Evolutionary conservation across 2,329 filamentous ascomycete species (phyloP).

Genomic region (Sporothrix pseudoabietina): DNA sequence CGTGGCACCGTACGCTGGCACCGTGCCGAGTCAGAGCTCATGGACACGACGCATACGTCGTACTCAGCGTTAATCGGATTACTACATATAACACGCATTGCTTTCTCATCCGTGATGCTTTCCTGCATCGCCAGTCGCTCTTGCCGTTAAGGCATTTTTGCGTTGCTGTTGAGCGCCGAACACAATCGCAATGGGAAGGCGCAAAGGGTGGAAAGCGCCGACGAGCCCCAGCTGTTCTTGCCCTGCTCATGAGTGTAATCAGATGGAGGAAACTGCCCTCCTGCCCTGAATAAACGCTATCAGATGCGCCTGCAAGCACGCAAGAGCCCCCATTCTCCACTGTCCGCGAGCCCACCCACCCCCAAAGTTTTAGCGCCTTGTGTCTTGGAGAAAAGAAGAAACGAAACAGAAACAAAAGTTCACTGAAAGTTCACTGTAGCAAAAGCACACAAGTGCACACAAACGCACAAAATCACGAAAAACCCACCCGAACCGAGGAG

Average conservation of each 20-base stretch:
- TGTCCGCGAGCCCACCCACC: background rate
- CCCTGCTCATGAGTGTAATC: slow-evolving; percentile 1
- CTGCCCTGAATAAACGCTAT: background rate
- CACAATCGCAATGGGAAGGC: background rate
- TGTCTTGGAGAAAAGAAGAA: slow-evolving; percentile 1
- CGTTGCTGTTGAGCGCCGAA: background rate
- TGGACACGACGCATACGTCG: background rate
- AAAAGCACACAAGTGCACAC: background rate
- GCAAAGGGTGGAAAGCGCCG: background rate
- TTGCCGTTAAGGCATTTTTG: slow-evolving; percentile 13
- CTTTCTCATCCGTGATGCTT: background rate
- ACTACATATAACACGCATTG: background rate
- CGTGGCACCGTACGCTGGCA: background rate
- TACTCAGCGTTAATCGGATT: background rate
- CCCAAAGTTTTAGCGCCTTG: background rate
- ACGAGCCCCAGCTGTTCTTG: background rate
- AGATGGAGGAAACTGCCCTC: slow-evolving; percentile 4
- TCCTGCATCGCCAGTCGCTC: background rate
- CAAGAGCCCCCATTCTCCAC: slow-evolving; percentile 11
- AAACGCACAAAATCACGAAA: background rate
- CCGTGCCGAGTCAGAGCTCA: background rate
- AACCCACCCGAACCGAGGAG: slow-evolving; percentile 11
- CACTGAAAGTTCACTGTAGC: background rate
- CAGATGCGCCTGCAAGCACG: slow-evolving; percentile 8
- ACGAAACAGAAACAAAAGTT: slow-evolving; percentile 5